Base-by-base conservation (phyloP, 2,329 filamentous ascomycete species). In the Botryosphaeria dothidea region DNA sequence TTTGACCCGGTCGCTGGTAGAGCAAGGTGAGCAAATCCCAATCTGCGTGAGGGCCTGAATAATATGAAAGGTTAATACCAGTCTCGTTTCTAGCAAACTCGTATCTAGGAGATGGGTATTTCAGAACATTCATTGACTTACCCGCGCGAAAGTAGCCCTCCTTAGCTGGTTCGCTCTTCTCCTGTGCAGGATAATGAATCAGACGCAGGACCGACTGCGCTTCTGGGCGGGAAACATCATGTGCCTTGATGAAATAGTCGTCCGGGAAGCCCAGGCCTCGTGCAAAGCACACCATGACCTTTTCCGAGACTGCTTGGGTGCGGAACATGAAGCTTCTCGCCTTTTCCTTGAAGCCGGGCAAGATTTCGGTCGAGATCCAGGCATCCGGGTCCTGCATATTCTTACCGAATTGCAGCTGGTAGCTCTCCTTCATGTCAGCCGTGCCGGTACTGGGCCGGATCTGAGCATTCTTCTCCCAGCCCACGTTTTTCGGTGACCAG, bases 11-110 rank as follows among this genome's bases (percentile, higher is more conserved):
- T 3, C 83, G 82, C 70, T 90, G 87, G 73, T 89, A 89, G 3
- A 90, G 78, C 43, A 90, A 75, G 0, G 87, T 89, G 23, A 89
- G 68, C 65, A 88, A 83, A 66, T 83, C 86, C 85, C 86, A 90
- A 1, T 62, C 45, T 3, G 49, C 49, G 9, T 52, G 49, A 4
- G 49, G 49, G 3, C 49, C 49, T 52, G 19, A 15, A 17, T n/a
- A 2, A 1, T 3, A n/a, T 9, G 9, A 4, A 48, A 27, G 13
- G 31, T 34, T 11, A 34, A 11, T 3, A 1, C 31, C 31, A 34
- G 7, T 6, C 31, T 34, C 31, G 7, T 6, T 1, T 34, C 31
- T n/a, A 34, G 31, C 5, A 34, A 11, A 34, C 11, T 5, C 11
- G 5, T 34, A 11, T 34, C 11, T 34, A 5, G 31, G 31, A 5